A percentile compares a stretch with the other conserved stretches of the same genome.
Evolutionary conservation across 768 basidiomycete species (phyloP).

Genomic region (Leucosporidium scottii): DNA sequence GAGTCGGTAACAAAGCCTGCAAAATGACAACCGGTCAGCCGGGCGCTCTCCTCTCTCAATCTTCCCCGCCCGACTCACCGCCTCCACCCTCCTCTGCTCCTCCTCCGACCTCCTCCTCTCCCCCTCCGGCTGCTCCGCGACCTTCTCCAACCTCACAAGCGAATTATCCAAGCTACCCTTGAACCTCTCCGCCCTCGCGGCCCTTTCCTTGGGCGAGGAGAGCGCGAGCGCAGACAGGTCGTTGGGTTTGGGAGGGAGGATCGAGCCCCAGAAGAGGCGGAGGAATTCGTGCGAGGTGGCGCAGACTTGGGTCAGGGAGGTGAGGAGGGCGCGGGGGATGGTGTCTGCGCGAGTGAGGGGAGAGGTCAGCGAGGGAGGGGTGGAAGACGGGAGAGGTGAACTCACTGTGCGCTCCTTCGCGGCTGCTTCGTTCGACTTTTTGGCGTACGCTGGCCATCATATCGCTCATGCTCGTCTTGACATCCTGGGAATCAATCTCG

Average conservation of each 20-base stretch:
- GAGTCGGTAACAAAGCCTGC: no score
- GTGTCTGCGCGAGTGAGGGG: conserved; percentile 50
- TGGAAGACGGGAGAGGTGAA: neutral
- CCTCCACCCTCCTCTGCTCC: conserved; percentile 50
- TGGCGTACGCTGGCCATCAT: neutral
- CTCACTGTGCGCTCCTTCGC: conserved; percentile 8
- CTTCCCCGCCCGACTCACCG: conserved; percentile 47
- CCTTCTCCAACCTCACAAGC: conserved; percentile 68
- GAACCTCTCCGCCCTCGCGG: conserved; percentile 80
- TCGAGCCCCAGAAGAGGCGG: conserved; percentile 87
- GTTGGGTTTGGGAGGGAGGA: conserved; percentile 40
- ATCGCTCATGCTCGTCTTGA: no score
- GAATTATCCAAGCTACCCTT: conserved; percentile 70
- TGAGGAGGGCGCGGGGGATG: conserved; percentile 68
- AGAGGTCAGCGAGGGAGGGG: neutral
- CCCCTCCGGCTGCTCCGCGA: conserved; percentile 58
- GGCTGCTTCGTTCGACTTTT: conserved; percentile 11
- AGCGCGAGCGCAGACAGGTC: conserved; percentile 28
- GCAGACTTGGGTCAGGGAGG: conserved; percentile 59
- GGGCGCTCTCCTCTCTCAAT: neutral
- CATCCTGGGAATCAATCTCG: no score
- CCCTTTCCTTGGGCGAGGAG: conserved; percentile 61
- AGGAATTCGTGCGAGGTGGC: conserved; percentile 92
- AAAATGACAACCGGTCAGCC: no score
- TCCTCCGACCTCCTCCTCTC: conserved; percentile 55